Percentiles rank a stretch among this genome's conserved stretches.
These are phyloP conservation scores for Suhomyces kilbournensis DNA, from an alignment of 805 yeast species.

Conservation along the genomic window DNA sequence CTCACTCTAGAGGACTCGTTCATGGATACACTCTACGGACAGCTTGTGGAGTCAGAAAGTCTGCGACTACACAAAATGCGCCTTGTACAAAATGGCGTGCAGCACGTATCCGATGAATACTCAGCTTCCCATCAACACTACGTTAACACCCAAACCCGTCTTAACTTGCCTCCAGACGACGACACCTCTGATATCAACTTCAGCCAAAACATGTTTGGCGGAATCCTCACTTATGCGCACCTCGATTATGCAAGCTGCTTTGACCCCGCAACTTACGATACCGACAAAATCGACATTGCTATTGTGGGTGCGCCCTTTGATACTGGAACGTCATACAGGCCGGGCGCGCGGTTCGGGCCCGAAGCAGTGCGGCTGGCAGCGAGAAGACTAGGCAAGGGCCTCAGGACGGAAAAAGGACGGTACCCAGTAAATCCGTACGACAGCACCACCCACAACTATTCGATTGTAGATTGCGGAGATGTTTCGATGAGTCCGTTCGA, in stretches of 20 bases:
- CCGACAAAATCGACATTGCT: slow-evolving; percentile 44
- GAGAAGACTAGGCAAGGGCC: slow-evolving; percentile 38
- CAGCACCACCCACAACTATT: slow-evolving; percentile 29
- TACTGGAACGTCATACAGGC: slow-evolving; percentile 52
- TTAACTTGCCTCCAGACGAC: slow-evolving; percentile 33
- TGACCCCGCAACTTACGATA: slow-evolving; percentile 22
- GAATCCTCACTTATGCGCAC: slow-evolving; percentile 55
- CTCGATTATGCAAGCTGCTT: slow-evolving; percentile 47
- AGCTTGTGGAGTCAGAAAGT: slow-evolving; percentile 16
- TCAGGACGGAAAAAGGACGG: slow-evolving; percentile 1
- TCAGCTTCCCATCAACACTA: slow-evolving; percentile 9
- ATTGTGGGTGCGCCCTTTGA: slow-evolving; percentile 61
- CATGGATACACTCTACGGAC: slow-evolving; percentile 26
- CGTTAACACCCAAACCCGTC: slow-evolving; percentile 15
- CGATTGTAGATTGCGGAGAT: slow-evolving; percentile 61
- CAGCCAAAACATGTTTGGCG: slow-evolving; percentile 37
- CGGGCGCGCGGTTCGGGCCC: slow-evolving; percentile 62
- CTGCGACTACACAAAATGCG: slow-evolving; percentile 8
- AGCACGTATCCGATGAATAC: background rate
- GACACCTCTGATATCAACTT: slow-evolving; percentile 28
- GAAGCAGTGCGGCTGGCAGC: slow-evolving; percentile 48
- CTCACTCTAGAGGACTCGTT: slow-evolving; percentile 8
- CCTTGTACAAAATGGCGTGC: background rate
- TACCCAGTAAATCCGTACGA: slow-evolving; percentile 51
- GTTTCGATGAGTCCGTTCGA: slow-evolving; percentile 69